Percentiles rank a stretch among this genome's conserved stretches.
phyloP scores from a whole-genome alignment of 2,329 filamentous ascomycete genomes.

The Taxawa tesnikishii region DNA sequence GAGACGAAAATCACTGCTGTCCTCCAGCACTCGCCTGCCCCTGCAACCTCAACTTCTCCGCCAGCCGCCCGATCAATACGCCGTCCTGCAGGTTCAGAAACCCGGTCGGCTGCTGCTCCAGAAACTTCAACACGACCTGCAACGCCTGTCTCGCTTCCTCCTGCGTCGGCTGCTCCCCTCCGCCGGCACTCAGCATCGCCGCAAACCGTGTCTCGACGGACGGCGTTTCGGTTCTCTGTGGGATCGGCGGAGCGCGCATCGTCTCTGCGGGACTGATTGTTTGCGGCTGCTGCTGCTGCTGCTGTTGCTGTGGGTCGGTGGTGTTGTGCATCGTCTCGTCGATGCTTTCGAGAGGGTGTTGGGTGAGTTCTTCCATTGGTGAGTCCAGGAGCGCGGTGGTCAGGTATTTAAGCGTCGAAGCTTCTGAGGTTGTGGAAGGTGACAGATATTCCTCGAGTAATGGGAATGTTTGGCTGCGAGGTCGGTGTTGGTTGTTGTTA shows the following conservation, averaged over 20 bases:
- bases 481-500: conserved; percentile 52
- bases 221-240: conserved; percentile 6
- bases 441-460: conserved; percentile 50
- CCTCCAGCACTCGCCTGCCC: background rate
- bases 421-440: conserved; percentile 38
- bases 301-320: conserved; percentile 8
- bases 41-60: conserved; percentile 65
- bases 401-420: conserved; percentile 41
- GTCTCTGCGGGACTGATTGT: conserved; percentile 21
- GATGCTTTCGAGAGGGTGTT: conserved; percentile 24
- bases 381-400: conserved; percentile 26
- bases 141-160: conserved; percentile 78
- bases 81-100: conserved; percentile 70
- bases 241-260: conserved; percentile 35
- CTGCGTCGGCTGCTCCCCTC: conserved; percentile 41
- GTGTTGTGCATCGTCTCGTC: conserved; percentile 27
- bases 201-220: background rate
- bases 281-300: background rate
- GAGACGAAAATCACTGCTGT: too few species aligned
- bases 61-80: conserved; percentile 64
- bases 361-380: conserved; percentile 18
- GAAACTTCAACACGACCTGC: conserved; percentile 69
- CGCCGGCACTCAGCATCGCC: background rate
- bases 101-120: conserved; percentile 57
- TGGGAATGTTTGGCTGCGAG: conserved; percentile 81